Evolutionary conservation across 371 early-diverging fungal genomes (phyloP), one percentile per base, ranked within the genome.

Genomic region (Mortierella sp.): DNA sequence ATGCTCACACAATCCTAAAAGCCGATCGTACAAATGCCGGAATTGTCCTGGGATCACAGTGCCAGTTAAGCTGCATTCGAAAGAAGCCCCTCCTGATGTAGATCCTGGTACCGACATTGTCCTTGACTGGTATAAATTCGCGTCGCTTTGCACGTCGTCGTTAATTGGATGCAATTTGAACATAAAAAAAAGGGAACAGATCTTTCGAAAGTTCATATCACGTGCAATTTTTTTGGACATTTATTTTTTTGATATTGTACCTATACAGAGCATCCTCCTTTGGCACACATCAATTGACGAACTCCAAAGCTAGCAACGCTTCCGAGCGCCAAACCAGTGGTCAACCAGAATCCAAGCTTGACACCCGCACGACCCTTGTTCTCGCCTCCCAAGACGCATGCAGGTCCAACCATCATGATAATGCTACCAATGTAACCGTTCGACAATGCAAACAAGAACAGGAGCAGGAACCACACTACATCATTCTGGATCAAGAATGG

Each of bases 361-460:
- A 89, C 88, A 6, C 95, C 94, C 5, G 90, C 90, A 40, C 89
- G 77, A 9, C 86, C 85, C 70, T 90, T 90, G 63, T 87, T 89
- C 60, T 83, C 78, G 43, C 76, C 72, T 47, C 70, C 76, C 12
- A 87, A 78, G 10, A 92, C 73, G 49, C 77, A 84, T 32, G 90
- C 85, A 1, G 95, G 95, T 3, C 92, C 95, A 6, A 90, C 85
- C 90, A 95, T 94, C 87, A 95, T 94, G n/a, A 87, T 68, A 51
- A 93, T 76, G 58, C 94, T 90, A 40, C 88, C 89, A 40, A 94
- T 55, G 84, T 91, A 93, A 0, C 96, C 96, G 69, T 92, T 93
- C 22, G 91, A 86, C 28, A 90, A 62, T 14, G 93, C 90, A 72
- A 95, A 92, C 49, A 93, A 14, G 68, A 87, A 81, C 28, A 94